Percentiles rank a stretch among this genome's conserved stretches.
Evolutionary conservation across 2,329 filamentous ascomycete species (phyloP).

Genomic region (Ophiostoma novo-ulmi): DNA sequence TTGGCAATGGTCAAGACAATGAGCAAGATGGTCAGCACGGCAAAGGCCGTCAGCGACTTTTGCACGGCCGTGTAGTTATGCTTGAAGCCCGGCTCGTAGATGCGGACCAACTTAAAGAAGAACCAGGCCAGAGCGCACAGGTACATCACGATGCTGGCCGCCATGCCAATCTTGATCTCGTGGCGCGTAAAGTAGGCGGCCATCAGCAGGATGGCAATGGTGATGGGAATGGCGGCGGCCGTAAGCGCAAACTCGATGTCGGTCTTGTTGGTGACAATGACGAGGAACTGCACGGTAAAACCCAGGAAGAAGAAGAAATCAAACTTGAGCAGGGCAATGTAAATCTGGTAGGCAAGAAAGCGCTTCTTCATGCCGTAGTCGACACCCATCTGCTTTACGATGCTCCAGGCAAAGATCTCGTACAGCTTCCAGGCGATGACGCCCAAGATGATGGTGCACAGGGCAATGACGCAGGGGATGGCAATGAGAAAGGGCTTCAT

Average conservation of each 20-base stretch:
- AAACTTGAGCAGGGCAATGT: conserved; percentile 95
- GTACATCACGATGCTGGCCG: conserved; percentile 74
- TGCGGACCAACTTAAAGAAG: conserved; percentile 94
- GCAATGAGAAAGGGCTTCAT: conserved; percentile 75
- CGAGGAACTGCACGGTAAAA: conserved; percentile 96
- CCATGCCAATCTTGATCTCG: conserved; percentile 76
- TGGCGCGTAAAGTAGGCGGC: conserved; percentile 80
- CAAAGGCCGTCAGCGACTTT: conserved; percentile 85
- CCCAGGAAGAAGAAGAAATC: conserved; percentile 99
- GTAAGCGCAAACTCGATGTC: conserved; percentile 80
- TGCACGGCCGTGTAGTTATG: conserved; percentile 69
- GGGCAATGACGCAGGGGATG: conserved; percentile 75
- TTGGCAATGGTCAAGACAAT: conserved; percentile 85
- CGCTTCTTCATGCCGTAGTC: conserved; percentile 95
- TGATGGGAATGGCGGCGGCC: conserved; percentile 82
- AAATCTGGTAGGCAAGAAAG: conserved; percentile 97
- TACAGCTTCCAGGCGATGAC: conserved; percentile 92
- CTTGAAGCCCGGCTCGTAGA: conserved; percentile 65
- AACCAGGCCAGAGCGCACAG: conserved; percentile 90
- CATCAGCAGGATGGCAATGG: conserved; percentile 78
- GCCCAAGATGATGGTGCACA: conserved; percentile 66
- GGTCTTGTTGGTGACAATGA: conserved; percentile 69
- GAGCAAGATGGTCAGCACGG: conserved; percentile 83
- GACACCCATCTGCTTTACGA: conserved; percentile 97
- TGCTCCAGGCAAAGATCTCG: conserved; percentile 98